Conservation (phyloP, 257 asterid genomes). For the Nicotiana tabacum region DNA sequence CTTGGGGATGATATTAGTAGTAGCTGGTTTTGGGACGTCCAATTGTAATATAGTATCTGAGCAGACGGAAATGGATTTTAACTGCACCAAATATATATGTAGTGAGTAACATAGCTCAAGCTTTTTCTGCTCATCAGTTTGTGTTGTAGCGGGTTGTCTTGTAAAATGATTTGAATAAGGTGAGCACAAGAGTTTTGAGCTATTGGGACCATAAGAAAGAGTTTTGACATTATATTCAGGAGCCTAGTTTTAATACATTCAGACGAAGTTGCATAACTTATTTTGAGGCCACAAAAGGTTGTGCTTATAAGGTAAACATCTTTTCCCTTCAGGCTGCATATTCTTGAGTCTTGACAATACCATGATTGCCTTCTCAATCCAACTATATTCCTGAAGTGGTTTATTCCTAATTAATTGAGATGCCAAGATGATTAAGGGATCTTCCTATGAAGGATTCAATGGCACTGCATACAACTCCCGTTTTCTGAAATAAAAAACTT, state of each 20-base stretch:
- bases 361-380: not conserved
- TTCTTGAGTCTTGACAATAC: not conserved
- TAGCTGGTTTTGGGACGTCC: not conserved
- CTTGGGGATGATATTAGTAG: not conserved
- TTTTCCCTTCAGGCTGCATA: not conserved
- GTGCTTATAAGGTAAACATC: not conserved
- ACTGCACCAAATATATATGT: not conserved
- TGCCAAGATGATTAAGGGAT: not conserved
- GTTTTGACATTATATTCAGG: not conserved
- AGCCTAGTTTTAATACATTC: not conserved
- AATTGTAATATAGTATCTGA: not conserved
- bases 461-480: not conserved
- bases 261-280: not conserved
- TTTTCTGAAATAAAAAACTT: not conserved
- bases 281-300: not conserved
- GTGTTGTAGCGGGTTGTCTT: not conserved
- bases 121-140: not conserved
- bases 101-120: not conserved
- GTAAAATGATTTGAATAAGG: conserved; percentile 2
- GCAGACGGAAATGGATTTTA: not conserved
- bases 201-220: not conserved
- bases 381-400: not conserved
- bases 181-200: not conserved
- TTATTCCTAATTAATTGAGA: not conserved
- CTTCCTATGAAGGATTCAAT: not conserved